Evolutionary conservation across 2,329 filamentous ascomycete species (phyloP).

Genomic region (Alternaria rosae): DNA sequence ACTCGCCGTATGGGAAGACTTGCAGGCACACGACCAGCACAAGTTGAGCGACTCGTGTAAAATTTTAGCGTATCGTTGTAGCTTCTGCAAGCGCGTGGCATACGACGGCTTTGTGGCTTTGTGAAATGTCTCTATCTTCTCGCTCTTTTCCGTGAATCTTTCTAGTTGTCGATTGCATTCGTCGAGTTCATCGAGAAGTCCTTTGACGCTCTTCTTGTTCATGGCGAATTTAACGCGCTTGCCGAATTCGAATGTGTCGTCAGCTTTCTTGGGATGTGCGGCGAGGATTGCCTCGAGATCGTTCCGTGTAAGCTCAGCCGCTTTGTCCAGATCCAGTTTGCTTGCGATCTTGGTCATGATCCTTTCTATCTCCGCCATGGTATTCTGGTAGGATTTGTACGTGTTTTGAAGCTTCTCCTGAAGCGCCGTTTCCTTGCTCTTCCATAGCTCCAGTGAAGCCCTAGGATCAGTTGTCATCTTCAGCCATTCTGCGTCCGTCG

Average conservation of each 20-base stretch:
- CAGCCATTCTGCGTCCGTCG: conserved; percentile 44
- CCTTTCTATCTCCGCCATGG: conserved; percentile 45
- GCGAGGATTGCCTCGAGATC: conserved; percentile 47
- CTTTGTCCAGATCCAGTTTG: conserved; percentile 48
- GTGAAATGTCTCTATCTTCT: conserved; percentile 47
- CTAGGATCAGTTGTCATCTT: conserved; percentile 46
- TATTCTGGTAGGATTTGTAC: conserved; percentile 45
- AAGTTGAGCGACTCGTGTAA: conserved; percentile 39
- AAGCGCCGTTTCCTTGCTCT: conserved; percentile 38
- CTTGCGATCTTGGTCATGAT: conserved; percentile 47
- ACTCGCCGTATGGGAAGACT: conserved; percentile 41
- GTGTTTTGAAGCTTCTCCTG: conserved; percentile 45
- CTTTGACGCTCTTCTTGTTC: conserved; percentile 48
- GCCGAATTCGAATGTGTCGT: conserved; percentile 45
- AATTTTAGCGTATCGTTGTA: conserved; percentile 45
- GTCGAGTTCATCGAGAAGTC: conserved; percentile 45
- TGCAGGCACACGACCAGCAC: conserved; percentile 47
- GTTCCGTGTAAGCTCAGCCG: conserved; percentile 42
- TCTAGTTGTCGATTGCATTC: conserved; percentile 51
- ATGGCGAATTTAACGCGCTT: conserved; percentile 48
- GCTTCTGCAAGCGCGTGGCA: conserved; percentile 40
- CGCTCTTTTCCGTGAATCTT: conserved; percentile 48
- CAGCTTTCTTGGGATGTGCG: conserved; percentile 42
- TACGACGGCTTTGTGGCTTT: conserved; percentile 46
- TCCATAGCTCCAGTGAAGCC: conserved; percentile 42